phyloP scores from a whole-genome alignment of 106 monocot genomes.

The Acorus calamus region DNA sequence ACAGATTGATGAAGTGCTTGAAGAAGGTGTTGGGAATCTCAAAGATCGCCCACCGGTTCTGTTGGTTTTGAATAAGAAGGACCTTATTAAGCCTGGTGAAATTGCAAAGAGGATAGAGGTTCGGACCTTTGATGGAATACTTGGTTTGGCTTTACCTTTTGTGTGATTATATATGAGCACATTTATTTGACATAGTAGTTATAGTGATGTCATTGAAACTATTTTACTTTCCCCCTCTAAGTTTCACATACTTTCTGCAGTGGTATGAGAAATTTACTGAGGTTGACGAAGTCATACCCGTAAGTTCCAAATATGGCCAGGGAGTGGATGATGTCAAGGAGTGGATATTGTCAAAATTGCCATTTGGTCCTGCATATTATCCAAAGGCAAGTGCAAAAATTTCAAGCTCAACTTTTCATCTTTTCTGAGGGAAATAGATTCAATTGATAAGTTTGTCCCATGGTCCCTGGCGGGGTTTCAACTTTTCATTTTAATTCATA shows the following conservation, averaged over 20 bases:
- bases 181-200: too few relatives aligned
- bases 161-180: too few relatives aligned
- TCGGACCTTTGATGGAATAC: background rate
- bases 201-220: background rate
- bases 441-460: background rate
- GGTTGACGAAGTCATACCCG: constrained; percentile 94
- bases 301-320: constrained; percentile 92
- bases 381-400: constrained; percentile 52
- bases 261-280: constrained; percentile 89
- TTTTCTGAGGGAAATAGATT: background rate
- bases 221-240: background rate
- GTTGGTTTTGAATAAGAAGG: constrained; percentile 91
- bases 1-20: constrained; percentile 84
- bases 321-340: constrained; percentile 89
- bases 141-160: too few relatives aligned
- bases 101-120: constrained; percentile 85
- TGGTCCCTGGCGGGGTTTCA: background rate
- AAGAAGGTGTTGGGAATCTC: constrained; percentile 62
- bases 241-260: constrained; percentile 18
- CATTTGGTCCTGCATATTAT: constrained; percentile 84
- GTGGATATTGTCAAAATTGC: constrained; percentile 91
- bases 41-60: constrained; percentile 54
- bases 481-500: background rate
- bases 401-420: background rate
- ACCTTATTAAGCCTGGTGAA: constrained; percentile 95